These are phyloP conservation scores for Sextonia rubra DNA, from an alignment of 164 flowering plant genomes.

Conservation along the genomic window DNA sequence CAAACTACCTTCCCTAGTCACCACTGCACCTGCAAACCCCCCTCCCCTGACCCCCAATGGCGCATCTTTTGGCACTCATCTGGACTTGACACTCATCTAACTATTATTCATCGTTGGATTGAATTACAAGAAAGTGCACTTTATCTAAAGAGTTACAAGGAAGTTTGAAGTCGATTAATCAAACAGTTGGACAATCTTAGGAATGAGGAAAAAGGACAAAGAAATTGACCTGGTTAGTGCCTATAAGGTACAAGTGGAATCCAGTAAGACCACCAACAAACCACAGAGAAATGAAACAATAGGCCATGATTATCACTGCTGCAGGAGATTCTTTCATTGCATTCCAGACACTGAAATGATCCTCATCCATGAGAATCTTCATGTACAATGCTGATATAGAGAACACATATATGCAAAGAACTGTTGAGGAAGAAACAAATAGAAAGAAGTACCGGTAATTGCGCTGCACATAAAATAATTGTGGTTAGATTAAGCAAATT, in stretches of 20 bases:
- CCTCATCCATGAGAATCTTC: constrained; percentile 72
- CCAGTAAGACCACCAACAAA: constrained; percentile 97
- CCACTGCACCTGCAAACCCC: too few species aligned
- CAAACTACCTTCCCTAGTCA: too few species aligned
- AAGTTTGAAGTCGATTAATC: too few species aligned
- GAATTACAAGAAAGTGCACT: too few species aligned
- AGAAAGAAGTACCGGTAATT: constrained; percentile 91
- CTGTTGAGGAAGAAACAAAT: constrained; percentile 81
- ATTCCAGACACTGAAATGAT: constrained; percentile 63
- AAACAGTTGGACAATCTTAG: too few species aligned
- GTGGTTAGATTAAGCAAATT: constrained; percentile 7
- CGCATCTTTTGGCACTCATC: too few species aligned
- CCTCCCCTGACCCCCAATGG: too few species aligned
- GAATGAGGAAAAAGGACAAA: not conserved
- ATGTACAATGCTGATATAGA: constrained; percentile 81
- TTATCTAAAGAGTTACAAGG: not conserved
- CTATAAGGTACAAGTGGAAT: constrained; percentile 84
- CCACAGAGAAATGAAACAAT: constrained; percentile 83
- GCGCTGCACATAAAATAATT: constrained; percentile 55
- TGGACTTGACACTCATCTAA: too few species aligned
- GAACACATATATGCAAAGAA: constrained; percentile 91
- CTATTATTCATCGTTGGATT: too few species aligned
- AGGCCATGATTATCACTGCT: constrained; percentile 77
- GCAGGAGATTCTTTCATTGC: constrained; percentile 92
- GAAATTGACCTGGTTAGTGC: constrained; percentile 79